Evolutionary conservation across 2,329 filamentous ascomycete species (phyloP), one percentile per base, ranked within the genome.

Genomic region (Colletotrichum cordylinicola): DNA sequence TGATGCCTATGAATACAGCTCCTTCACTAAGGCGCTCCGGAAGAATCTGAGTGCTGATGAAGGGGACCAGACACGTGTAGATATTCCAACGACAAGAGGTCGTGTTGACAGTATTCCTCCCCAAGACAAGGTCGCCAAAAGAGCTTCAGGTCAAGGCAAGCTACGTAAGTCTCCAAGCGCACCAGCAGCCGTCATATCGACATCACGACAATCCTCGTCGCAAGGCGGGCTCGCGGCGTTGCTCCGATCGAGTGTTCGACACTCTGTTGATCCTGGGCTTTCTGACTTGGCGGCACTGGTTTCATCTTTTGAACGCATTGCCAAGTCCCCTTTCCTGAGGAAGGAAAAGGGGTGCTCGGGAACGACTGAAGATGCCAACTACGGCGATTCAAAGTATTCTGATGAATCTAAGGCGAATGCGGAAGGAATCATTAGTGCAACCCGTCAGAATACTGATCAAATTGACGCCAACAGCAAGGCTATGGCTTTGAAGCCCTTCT

Each of bases 261-360:
- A 64, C 18, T 77, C 74, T 8, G 48, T 82, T 8, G 80, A 81
- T 31, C 80, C 80, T 29, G 74, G 77, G 1, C 64, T 82, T 24
- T 78, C 80, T 8, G 81, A 84, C 21, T 78, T 81, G 69, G 79
- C 80, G n/a, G 81, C 82, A 24, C 62, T 81, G 10, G 77, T 82
- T n/a, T 79, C 80, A 12, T 81, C 80, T 2, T 80, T 82, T 60
- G 80, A 83, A 29, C 79, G 75, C 4, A 74, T 82, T n/a, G 78
- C 79, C 37, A 80, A 76, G 12, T 77, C 80, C 1, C 77, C 80
- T 15, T 78, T 79, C 60, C 74, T 77, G 10, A 79, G 79, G 58
- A 76, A 70, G 7, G 72, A 75, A 13, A 78, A 79, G 15, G 77
- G 77, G 15, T 4, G n/a, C 15, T 21, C 43, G n/a, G 58, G n/a